Evolutionary conservation across 371 early-diverging fungal genomes (phyloP).

Genomic region (Haplosporangium sp.): DNA sequence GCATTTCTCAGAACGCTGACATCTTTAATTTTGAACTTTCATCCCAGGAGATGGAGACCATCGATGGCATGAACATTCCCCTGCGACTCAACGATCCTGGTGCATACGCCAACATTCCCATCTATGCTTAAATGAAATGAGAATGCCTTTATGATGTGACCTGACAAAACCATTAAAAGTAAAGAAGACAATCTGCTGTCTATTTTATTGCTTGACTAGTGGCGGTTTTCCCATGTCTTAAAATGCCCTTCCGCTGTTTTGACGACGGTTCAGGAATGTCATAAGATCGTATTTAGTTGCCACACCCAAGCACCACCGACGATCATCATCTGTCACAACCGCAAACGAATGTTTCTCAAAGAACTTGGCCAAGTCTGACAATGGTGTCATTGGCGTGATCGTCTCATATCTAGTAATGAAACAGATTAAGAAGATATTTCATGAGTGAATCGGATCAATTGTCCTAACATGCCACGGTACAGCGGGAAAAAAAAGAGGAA

Average conservation of each 20-base stretch:
- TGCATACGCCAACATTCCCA: conserved; percentile 51
- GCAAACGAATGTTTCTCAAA: conserved; percentile 82
- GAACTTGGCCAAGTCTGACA: conserved; percentile 79
- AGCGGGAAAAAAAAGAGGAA: not conserved
- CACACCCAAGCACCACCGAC: conserved; percentile 86
- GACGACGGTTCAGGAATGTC: conserved; percentile 66
- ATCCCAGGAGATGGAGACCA: conserved; percentile 43
- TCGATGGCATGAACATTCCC: conserved; percentile 35
- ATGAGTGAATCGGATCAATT: not conserved
- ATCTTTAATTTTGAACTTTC: conserved; percentile 59
- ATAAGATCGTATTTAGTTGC: conserved; percentile 86
- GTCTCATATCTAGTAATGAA: conserved; percentile 63
- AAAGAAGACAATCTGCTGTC: no score
- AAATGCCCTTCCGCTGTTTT: conserved; percentile 42
- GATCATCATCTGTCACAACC: conserved; percentile 83
- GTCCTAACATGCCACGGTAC: not conserved
- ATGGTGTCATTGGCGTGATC: conserved; percentile 84
- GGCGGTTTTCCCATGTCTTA: conserved; percentile 3
- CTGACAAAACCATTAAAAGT: conserved; percentile 47
- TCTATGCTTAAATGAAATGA: conserved; percentile 35
- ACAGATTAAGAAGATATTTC: not conserved
- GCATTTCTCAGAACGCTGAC: conserved; percentile 62
- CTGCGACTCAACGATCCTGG: conserved; percentile 48
- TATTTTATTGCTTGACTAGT: not conserved
- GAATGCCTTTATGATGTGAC: no score